These are phyloP conservation scores for Beauveria medogensis DNA, from an alignment of 2,329 filamentous ascomycete genomes.

Conservation along the genomic window DNA sequence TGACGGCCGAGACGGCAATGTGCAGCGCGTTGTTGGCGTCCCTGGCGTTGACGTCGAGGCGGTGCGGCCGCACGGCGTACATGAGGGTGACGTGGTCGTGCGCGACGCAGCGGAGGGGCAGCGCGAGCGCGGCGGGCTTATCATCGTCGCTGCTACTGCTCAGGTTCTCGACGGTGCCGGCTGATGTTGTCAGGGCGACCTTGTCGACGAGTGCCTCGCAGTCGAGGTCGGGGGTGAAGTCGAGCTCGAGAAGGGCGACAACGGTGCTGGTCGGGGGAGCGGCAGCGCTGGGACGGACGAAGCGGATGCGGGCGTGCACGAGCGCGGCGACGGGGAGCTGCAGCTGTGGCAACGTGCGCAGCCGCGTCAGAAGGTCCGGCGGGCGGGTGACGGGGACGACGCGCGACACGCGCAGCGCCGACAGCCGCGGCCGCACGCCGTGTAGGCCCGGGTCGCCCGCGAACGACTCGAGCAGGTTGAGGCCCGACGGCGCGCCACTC, in stretches of 20 bases:
- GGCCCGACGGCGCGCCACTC: slow-evolving; percentile 58
- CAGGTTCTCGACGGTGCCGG: slow-evolving; percentile 51
- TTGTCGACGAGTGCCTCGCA: slow-evolving; percentile 56
- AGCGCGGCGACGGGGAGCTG: slow-evolving; percentile 59
- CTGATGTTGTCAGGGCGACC: slow-evolving; percentile 48
- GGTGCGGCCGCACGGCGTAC: slow-evolving; percentile 29
- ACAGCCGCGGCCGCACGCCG: slow-evolving; percentile 57
- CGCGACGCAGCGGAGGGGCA: slow-evolving; percentile 55
- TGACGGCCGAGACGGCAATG: slow-evolving; percentile 53
- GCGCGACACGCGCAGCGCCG: slow-evolving; percentile 65
- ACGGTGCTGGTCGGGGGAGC: slow-evolving; percentile 51
- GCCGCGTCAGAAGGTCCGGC: slow-evolving; percentile 53
- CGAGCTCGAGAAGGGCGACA: slow-evolving; percentile 64
- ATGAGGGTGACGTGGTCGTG: slow-evolving; percentile 56
- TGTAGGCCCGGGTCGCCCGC: slow-evolving; percentile 54
- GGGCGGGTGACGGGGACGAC: slow-evolving; percentile 60
- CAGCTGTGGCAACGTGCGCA: slow-evolving; percentile 56
- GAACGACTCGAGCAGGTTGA: slow-evolving; percentile 73
- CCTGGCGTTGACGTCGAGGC: slow-evolving; percentile 37
- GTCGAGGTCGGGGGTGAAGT: slow-evolving; percentile 62
- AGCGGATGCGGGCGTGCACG: slow-evolving; percentile 64
- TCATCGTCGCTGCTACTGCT: too few relatives aligned
- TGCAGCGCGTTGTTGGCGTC: slow-evolving; percentile 44
- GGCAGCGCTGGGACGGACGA: slow-evolving; percentile 54
- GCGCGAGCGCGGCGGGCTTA: slow-evolving; percentile 35